phyloP scores from a whole-genome alignment of 225 moss, liverwort and hornwort species.

The Pseudoscleropodium purum region DNA sequence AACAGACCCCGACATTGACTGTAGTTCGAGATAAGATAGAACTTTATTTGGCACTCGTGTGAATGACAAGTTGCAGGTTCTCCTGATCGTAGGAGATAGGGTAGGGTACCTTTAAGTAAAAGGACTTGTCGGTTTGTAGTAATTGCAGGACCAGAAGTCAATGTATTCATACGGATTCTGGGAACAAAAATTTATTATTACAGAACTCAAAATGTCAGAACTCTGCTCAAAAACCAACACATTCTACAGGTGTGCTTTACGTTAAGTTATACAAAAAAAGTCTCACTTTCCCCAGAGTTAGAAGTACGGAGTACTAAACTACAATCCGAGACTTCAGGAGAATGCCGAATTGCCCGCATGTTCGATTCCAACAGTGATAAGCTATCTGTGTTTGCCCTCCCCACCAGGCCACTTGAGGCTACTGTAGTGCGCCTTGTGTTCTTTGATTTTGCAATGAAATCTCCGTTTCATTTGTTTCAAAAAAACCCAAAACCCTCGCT shows the following conservation, averaged over 20 bases:
- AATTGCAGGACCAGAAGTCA: neutral
- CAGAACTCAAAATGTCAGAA: neutral
- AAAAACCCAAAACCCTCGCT: too few relatives aligned
- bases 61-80: neutral
- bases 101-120: neutral
- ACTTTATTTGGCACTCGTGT: neutral
- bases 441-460: too few relatives aligned
- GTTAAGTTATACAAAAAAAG: too few relatives aligned
- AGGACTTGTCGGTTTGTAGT: neutral
- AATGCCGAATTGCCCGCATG: too few relatives aligned
- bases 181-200: too few relatives aligned
- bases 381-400: too few relatives aligned
- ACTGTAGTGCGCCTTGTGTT: too few relatives aligned
- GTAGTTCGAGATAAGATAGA: neutral
- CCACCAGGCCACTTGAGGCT: too few relatives aligned
- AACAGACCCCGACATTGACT: neutral
- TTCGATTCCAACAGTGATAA: neutral
- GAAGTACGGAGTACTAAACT: too few relatives aligned
- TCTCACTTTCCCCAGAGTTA: too few relatives aligned
- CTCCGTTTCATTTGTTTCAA: too few relatives aligned
- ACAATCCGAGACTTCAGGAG: neutral
- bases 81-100: neutral
- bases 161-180: neutral
- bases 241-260: neutral
- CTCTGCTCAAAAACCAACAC: neutral